Evolutionary conservation across 2,329 filamentous ascomycete genomes (phyloP).

Genomic region (Cadophora gregata): DNA sequence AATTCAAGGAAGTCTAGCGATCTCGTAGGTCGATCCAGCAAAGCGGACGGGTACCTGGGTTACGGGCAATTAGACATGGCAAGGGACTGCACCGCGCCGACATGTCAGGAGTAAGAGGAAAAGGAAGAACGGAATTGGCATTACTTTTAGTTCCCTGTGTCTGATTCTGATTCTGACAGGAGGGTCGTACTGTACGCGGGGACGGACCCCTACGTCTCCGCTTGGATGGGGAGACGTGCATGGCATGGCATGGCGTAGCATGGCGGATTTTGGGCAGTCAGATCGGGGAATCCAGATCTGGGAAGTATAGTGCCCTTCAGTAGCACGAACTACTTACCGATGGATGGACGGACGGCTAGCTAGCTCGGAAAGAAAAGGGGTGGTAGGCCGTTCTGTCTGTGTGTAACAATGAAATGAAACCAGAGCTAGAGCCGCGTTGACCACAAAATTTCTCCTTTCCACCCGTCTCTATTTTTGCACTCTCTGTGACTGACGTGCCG

Average conservation of each 20-base stretch:
- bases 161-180: neutral
- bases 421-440: slow-evolving; percentile 2
- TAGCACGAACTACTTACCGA: neutral
- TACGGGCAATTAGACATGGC: too few relatives aligned
- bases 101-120: too few relatives aligned
- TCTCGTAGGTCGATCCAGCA: neutral
- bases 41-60: slow-evolving; percentile 7
- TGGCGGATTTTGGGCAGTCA: neutral
- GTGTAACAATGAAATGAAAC: neutral
- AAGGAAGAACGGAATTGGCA: neutral
- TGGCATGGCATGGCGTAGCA: neutral
- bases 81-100: neutral
- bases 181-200: neutral
- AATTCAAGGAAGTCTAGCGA: neutral
- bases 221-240: neutral
- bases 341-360: neutral
- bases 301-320: too few relatives aligned
- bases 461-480: neutral
- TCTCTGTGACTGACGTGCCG: too few relatives aligned
- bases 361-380: neutral
- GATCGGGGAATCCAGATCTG: too few relatives aligned
- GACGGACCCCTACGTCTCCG: slow-evolving; percentile 1
- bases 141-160: neutral
- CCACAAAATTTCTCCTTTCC: neutral
- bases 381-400: neutral